phyloP scores from a whole-genome alignment of 805 yeast genomes.

The Saccharomycopsis sp. region DNA sequence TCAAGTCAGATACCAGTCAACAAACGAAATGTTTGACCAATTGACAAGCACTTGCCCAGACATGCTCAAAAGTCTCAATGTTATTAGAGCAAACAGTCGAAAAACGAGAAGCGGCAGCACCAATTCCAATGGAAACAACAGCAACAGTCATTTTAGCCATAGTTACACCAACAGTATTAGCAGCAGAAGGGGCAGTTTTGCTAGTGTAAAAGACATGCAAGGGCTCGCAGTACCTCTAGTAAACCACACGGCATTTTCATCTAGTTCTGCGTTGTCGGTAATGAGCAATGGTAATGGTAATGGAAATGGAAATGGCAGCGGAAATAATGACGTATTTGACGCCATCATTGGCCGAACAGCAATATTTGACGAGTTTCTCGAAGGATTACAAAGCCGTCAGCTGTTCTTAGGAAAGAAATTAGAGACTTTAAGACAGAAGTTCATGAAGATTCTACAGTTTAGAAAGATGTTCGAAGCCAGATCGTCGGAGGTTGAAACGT shows the following conservation, averaged over 20 bases:
- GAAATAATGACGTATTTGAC: neutral
- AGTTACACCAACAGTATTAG: neutral
- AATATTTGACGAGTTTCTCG: slow-evolving; percentile 7
- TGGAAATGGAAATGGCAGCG: neutral
- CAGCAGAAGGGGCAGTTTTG: neutral
- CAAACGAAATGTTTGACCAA: neutral
- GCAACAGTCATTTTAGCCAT: neutral
- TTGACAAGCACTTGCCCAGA: neutral
- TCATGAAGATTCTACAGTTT: slow-evolving; percentile 8
- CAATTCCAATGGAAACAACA: neutral
- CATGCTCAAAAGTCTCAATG: too few species aligned
- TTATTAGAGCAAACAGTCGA: neutral
- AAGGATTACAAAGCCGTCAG: neutral
- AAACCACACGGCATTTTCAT: neutral
- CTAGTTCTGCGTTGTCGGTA: slow-evolving; percentile 2
- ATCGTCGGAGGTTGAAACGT: slow-evolving; percentile 44
- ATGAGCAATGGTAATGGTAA: neutral
- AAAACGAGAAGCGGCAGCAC: neutral
- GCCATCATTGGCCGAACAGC: neutral
- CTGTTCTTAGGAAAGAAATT: slow-evolving; percentile 4
- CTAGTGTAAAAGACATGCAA: neutral
- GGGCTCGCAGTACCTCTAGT: neutral
- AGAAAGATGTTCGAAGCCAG: slow-evolving; percentile 30
- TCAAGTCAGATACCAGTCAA: neutral
- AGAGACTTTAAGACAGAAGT: slow-evolving; percentile 9